Base-by-base conservation (phyloP, 257 asterid genomes). In the Nicotiana tomentosiformis region DNA sequence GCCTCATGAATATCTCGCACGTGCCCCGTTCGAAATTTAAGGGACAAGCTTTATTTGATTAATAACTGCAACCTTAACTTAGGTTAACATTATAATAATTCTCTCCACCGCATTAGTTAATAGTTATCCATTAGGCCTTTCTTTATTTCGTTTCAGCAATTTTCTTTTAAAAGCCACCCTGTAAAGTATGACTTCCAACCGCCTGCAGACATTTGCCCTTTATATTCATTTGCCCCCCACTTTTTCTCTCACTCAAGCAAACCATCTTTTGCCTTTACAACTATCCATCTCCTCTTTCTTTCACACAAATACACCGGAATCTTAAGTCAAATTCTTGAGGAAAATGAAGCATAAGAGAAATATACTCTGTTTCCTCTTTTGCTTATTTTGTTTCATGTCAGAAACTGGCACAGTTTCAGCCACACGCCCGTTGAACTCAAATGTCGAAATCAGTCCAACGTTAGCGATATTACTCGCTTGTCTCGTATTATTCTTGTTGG, bases 401-500 rank as follows among this genome's bases (percentile, higher is more conserved):
- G 5, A 65, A 17, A 60, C 79, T 18, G 82, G 64, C 20, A 67
- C 61, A 6, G 26, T 1, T 2, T 72, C 11, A 18, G 78, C 76
- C 12, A 80, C 16, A 2, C 72, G 67, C 6, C 17, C 62, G 3
- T 4, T 29, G 15, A 35, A 77, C 49, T 26, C 88, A 8, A 64
- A 74, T 1, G 30, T 81, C 5, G 51, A 77, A 70, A 46, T 83
- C 46, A 84, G 70, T 37, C 82, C 88, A 4, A 64, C 81, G 10
- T 78, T 80, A 78, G 85, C 80, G 5, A 20, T 84, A 3, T 43
- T 84, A 57, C 29, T 86, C 6, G 83, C 86, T 29, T 69, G 84
- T 77, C 82, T 88, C 20, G 70, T 84, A 8, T 82, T 86, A 78
- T 78, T 84, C 39, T 32, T 88, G 4, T 57, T 88, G 29, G 85